Evolutionary conservation across 1,284 basidiomycete genomes (phyloP), one percentile per base, ranked within the genome.

Genomic region (Malassezia arunalokei): DNA sequence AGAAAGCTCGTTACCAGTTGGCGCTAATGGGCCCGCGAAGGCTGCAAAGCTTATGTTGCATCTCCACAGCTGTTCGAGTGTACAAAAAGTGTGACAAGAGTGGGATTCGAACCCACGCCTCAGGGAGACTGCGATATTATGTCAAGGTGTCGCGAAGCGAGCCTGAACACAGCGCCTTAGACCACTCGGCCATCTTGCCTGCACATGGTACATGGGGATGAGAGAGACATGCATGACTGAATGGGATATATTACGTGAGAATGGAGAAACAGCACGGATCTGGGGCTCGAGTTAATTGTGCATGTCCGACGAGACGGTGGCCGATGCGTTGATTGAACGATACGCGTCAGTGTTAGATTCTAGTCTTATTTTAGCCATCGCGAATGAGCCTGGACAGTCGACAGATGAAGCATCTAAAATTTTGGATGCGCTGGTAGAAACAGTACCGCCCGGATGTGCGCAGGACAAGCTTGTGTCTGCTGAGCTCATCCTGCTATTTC

Each of bases 141-240:
- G 53, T 55, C 35, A 14, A 55, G 48, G 53, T 55, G 46, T 55
- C 48, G 33, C 47, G 8, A 40, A 55, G 15, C 33, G 48, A 55
- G 53, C 53, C 53, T 55, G 53, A 55, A 55, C 53, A 55, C 53
- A 55, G 53, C 63, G 61, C 63, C 63, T 65, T 63, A 60, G 60
- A 65, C 63, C 62, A 59, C 62, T 61, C 59, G 59, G 62, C 62
- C 62, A 63, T 59, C 59, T 61, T 63, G 59, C 62, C 62, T 49
- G 11, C n/a, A 15, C 5, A 17, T 17, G 33, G 15, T n/a, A 3
- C 2, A 40, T 17, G 28, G 24, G 2, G 8, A 38, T 29, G 15
- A 15, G 2, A 15, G 39, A 40, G 7, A 40, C 20, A 6, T 24
- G 7, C 17, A 40, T 17, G 33, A 35, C 2, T 35, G 15, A 24